Percentiles rank a stretch among this genome's conserved stretches.
Evolutionary conservation across 306 rosid genomes (phyloP).

Genomic region (Psophocarpus tetragonolobus): DNA sequence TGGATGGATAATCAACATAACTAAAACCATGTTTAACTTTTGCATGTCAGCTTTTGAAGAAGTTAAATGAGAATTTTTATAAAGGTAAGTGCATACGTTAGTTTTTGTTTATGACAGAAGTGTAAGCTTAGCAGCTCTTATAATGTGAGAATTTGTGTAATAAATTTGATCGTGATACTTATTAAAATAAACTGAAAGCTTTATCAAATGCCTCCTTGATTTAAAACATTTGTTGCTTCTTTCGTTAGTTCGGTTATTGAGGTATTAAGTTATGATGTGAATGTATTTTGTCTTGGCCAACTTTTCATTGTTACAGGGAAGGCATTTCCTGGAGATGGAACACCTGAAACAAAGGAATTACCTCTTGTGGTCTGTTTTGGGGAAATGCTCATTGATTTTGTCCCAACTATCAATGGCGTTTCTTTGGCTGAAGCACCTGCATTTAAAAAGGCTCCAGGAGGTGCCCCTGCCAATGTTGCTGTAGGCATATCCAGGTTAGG

Average conservation of each 20-base stretch:
- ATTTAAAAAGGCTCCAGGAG: constrained; percentile 94
- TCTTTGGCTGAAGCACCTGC: constrained; percentile 94
- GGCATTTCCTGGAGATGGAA: constrained; percentile 60
- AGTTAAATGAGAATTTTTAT: no score
- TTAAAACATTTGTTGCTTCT: not conserved
- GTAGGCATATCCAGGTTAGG: constrained; percentile 94
- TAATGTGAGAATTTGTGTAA: not conserved
- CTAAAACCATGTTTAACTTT: not conserved
- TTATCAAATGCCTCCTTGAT: not conserved
- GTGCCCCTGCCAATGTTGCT: constrained; percentile 99
- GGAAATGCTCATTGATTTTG: constrained; percentile 96
- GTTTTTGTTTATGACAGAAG: no score
- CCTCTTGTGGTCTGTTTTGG: constrained; percentile 91
- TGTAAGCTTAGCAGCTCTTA: not conserved
- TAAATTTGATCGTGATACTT: not conserved
- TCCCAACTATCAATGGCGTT: constrained; percentile 77
- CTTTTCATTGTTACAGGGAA: constrained; percentile 50
- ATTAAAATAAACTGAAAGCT: not conserved
- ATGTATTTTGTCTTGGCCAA: constrained; percentile 25
- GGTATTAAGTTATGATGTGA: constrained; percentile 4
- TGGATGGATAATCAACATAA: not conserved
- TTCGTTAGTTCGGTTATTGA: constrained; percentile 13
- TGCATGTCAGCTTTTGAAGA: no score
- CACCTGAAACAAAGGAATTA: constrained; percentile 63
- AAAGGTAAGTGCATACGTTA: no score